These are phyloP conservation scores for Coemansia sp. DNA, from an alignment of 192 early-diverging fungal genomes.

Conservation along the genomic window DNA sequence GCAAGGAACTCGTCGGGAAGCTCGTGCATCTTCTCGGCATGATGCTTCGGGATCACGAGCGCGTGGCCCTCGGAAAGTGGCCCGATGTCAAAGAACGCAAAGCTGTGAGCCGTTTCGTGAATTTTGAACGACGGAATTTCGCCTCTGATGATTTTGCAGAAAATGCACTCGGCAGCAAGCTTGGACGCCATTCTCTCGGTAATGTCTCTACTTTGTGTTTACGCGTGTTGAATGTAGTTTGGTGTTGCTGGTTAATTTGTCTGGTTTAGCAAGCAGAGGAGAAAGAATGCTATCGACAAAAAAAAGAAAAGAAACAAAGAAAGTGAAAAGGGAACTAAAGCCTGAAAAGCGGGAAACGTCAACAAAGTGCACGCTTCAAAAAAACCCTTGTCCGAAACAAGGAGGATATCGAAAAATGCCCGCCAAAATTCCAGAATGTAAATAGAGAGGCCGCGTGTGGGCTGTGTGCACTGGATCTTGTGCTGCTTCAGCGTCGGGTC, in stretches of 20 bases:
- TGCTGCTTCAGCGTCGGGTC: too few relatives aligned
- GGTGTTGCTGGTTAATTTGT: background rate
- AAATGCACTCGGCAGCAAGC: constrained; percentile 65
- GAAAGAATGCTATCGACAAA: background rate
- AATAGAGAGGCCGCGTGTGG: background rate
- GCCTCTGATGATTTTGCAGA: constrained; percentile 87
- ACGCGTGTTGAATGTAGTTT: background rate
- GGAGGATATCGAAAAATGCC: background rate
- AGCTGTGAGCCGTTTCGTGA: constrained; percentile 76
- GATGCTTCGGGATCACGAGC: constrained; percentile 54
- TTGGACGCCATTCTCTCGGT: constrained; percentile 27
- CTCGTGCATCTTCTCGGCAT: constrained; percentile 88
- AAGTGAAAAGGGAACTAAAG: background rate
- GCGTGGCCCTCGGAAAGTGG: constrained; percentile 75
- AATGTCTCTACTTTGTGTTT: background rate
- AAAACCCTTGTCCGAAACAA: background rate
- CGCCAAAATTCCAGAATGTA: too few relatives aligned
- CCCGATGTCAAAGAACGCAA: constrained; percentile 78
- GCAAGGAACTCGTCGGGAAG: constrained; percentile 78
- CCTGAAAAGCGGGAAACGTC: too few relatives aligned
- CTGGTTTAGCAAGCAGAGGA: background rate
- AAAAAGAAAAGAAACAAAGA: constrained; percentile 1
- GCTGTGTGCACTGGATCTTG: too few relatives aligned
- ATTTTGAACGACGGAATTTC: constrained; percentile 82
- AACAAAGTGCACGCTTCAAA: too few relatives aligned